Evolutionary conservation across 2,329 filamentous ascomycete species (phyloP), one percentile per base, ranked within the genome.

Genomic region (Arthrocladium fulminans): DNA sequence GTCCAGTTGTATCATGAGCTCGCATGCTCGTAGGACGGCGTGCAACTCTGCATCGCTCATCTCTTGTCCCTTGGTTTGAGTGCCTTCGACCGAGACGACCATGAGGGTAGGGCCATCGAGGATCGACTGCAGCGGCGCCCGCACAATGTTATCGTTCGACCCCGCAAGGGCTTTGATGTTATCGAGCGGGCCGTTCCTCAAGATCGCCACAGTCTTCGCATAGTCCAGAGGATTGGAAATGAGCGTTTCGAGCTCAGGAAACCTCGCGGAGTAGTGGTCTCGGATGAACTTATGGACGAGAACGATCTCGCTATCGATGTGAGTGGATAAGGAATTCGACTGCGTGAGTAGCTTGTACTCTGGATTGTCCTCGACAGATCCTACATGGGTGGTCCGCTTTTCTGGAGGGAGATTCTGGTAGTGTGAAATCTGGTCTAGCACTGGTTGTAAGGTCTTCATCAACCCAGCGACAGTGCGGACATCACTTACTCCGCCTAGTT

Each of bases 251-350:
- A 98, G 78, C 67, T 96, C 90, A 0, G 92, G 90, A 61, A 97
- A 98, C 52, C 90, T 81, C 15, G 85, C 77, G 8, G 89, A 95
- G 70, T 98, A 98, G 67, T 96, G 88, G 61, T 98, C 92, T 61
- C 90, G 81, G 51, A 96, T 88, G 66, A 88, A 94, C 69, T 98
- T 98, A 74, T 98, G 92, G 19, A 97, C 86, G 6, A 92, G 77
- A 27, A 86, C 85, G 39, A 97, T 86, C 66, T 97, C 90, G 62
- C 86, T 87, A 58, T 95, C 89, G 57, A 97, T 96, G 54, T 86
- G 84, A 4, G 90, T 94, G 0, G 92, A 94, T 6, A 94, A 76
- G 20, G 83, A 85, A 63, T 95, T 95, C 13, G 88, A 88, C 63
- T 92, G 83, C 27, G 87, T 94, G 50, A 95, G 71, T 29, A 95